Base-by-base conservation (phyloP, 2,329 filamentous ascomycete genomes). In the Fusarium tjaetaba region DNA sequence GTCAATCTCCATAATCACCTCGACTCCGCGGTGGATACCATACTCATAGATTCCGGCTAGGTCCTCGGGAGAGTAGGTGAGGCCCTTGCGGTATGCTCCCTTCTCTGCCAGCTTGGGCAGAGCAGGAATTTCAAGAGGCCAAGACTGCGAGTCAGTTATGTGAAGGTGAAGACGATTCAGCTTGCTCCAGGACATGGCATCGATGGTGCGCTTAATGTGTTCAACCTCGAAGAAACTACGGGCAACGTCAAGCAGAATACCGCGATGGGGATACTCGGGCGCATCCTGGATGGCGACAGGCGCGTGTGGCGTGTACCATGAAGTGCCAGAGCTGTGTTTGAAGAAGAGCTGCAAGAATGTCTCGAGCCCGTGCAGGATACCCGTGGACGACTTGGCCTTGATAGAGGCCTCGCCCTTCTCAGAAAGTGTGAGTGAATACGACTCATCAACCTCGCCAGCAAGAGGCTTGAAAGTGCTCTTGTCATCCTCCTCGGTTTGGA, bases 81-180 rank as follows among this genome's bases (percentile, higher is more conserved):
- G 85, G 51, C 88, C 88, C 24, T 87, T 85, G 30, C 87, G 86
- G 79, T 97, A 97, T 2, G 94, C 92, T 41, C 94, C 94, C 80
- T 94, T 91, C 59, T 86, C 82, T 7, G 94, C 87, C 5, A 97
- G 85, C 66, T 92, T 88, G 7, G 94, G 81, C 70, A 97, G 82
- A 5, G 92, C 82, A 2, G 93, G 93, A 56, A 97, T 91, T 74
- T 94, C 93, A 30, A 97, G 85, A 1, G 94, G 94, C 92, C 94
- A 97, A 8, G 93, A 93, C 81, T 97, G 94, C 22, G 92, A 91
- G 81, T 97, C 94, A 9, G 93, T 96, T 65, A 92, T 87, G 84
- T 97, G 94, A 61, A 96, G 85, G 82, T 96, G 94, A 63, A 97
- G 86, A 11, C 91, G 87, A 83, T 96, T 96, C 86, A 96, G 88